Evolutionary conservation across 2,329 filamentous ascomycete genomes (phyloP).

Genomic region (Colletotrichum tofieldiae): DNA sequence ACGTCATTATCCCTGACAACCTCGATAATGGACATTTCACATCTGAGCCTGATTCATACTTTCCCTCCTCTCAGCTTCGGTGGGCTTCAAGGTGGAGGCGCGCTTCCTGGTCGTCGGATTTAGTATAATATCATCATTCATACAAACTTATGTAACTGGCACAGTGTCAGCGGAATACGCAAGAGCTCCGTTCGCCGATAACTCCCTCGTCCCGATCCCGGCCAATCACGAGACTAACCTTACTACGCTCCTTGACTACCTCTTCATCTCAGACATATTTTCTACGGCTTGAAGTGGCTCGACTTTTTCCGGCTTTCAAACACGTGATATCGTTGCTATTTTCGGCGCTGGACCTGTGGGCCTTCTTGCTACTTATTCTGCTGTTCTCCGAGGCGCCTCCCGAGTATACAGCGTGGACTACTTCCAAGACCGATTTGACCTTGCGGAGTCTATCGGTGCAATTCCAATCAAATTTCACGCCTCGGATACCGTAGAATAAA

Average conservation of each 20-base stretch:
- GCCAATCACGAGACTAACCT: slow-evolving; percentile 50
- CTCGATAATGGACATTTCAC: too few relatives aligned
- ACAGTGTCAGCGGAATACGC: background rate
- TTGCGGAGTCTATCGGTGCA: slow-evolving; percentile 44
- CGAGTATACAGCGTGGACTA: slow-evolving; percentile 45
- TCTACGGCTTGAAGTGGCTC: slow-evolving; percentile 70
- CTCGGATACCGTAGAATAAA: slow-evolving; percentile 35
- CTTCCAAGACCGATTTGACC: slow-evolving; percentile 43
- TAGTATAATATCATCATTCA: too few relatives aligned
- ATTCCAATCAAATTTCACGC: slow-evolving; percentile 44
- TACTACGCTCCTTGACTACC: slow-evolving; percentile 72
- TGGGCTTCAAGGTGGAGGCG: too few relatives aligned
- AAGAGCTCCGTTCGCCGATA: slow-evolving; percentile 74
- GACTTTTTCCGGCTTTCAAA: slow-evolving; percentile 69
- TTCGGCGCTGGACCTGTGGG: slow-evolving; percentile 77
- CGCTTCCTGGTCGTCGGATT: too few relatives aligned
- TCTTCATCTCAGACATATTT: slow-evolving; percentile 62
- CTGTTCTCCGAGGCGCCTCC: slow-evolving; percentile 46
- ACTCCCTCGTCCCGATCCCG: slow-evolving; percentile 74
- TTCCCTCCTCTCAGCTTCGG: too few relatives aligned
- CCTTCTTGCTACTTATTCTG: slow-evolving; percentile 61
- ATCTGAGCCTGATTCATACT: too few relatives aligned
- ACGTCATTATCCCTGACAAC: too few relatives aligned
- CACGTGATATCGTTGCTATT: slow-evolving; percentile 73
- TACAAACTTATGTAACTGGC: too few relatives aligned